Evolutionary conservation across 73 alveolate genomes (phyloP).

Genomic region (Halteria grandinella): DNA sequence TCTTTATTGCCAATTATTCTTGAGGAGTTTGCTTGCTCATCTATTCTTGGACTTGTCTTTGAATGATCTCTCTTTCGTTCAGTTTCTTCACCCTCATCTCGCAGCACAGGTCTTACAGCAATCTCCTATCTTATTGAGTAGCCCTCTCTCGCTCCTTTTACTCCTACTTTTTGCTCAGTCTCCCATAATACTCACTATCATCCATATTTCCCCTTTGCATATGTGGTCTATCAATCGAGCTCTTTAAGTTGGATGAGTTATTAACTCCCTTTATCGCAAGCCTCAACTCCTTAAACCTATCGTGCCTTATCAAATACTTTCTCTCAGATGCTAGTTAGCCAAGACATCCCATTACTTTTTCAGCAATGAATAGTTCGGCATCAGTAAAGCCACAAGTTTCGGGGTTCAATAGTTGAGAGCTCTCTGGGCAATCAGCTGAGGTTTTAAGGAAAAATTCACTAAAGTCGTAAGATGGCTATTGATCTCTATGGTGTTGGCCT

Average conservation of each 20-base stretch:
- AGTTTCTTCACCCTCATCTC: slow-evolving; percentile 38
- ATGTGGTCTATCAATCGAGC: neutral
- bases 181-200: too few relatives aligned
- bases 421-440: slow-evolving; percentile 5
- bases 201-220: too few relatives aligned
- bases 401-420: slow-evolving; percentile 1
- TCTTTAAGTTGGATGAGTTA: slow-evolving; percentile 5
- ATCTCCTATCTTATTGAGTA: neutral
- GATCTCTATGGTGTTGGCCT: neutral
- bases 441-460: slow-evolving; percentile 5
- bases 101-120: slow-evolving; percentile 31
- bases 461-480: neutral
- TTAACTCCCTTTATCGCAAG: slow-evolving; percentile 10
- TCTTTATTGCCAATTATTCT: neutral
- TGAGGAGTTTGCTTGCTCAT: too few relatives aligned
- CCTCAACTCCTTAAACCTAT: slow-evolving; percentile 11
- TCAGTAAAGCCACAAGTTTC: slow-evolving; percentile 37
- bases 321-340: neutral
- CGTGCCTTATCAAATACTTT: slow-evolving; percentile 17
- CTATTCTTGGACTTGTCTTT: too few relatives aligned
- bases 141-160: slow-evolving; percentile 1
- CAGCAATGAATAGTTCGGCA: neutral
- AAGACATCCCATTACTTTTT: slow-evolving; percentile 15
- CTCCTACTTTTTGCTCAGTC: too few relatives aligned
- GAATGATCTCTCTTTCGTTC: slow-evolving; percentile 2